Evolutionary conservation across 352 stramenopile species (phyloP).

Genomic region (Phytophthora agathidicida): DNA sequence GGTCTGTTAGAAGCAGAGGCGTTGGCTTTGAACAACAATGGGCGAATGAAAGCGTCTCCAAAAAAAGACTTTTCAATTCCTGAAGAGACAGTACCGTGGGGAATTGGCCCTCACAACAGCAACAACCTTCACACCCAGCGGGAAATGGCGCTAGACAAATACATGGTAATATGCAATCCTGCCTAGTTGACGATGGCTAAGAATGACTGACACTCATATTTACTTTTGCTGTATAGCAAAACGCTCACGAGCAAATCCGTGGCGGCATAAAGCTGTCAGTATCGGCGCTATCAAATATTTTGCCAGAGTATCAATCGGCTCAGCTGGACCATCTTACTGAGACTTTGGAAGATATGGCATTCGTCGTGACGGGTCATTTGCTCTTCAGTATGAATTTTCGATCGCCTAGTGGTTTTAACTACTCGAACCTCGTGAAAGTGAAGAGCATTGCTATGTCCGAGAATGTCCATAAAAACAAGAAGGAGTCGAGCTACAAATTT

Average conservation of each 20-base stretch:
- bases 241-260: constrained; percentile 64
- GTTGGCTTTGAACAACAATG: constrained; percentile 29
- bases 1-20: constrained; percentile 49
- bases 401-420: constrained; percentile 79
- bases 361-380: constrained; percentile 73
- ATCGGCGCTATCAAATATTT: constrained; percentile 33
- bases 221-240: constrained; percentile 46
- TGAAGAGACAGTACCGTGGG: constrained; percentile 34
- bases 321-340: constrained; percentile 48
- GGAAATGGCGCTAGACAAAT: constrained; percentile 71
- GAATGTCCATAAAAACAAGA: constrained; percentile 73
- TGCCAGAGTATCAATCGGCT: constrained; percentile 31
- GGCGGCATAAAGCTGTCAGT: constrained; percentile 56
- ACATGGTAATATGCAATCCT: constrained; percentile 63
- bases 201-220: constrained; percentile 12
- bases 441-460: constrained; percentile 77
- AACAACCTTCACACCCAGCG: constrained; percentile 54
- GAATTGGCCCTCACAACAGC: constrained; percentile 18
- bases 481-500: constrained; percentile 87
- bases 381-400: constrained; percentile 87
- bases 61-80: constrained; percentile 21
- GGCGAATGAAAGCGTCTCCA: constrained; percentile 15
- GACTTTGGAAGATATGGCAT: constrained; percentile 78
- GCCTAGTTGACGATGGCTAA: background rate
- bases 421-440: constrained; percentile 76